A percentile compares a stretch with the other conserved stretches of the same genome.
Evolutionary conservation across 2,329 filamentous ascomycete species (phyloP).

Genomic region (Fusarium xyrophilum): DNA sequence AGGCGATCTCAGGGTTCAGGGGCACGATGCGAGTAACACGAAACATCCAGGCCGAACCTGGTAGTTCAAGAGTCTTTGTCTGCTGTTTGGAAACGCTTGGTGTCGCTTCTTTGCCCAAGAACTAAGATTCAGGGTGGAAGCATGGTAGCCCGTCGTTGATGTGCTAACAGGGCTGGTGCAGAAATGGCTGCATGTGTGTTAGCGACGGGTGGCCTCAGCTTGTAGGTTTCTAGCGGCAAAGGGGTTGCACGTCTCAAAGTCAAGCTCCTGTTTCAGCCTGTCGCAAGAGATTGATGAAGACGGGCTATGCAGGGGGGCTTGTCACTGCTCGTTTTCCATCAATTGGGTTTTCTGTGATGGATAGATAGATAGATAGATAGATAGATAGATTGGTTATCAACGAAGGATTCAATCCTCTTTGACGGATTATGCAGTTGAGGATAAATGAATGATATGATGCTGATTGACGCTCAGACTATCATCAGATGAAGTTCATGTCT

Average conservation of each 20-base stretch:
- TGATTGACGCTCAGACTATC: not conserved
- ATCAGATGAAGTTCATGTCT: not conserved
- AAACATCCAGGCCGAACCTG: slow-evolving; percentile 8
- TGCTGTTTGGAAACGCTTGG: not conserved
- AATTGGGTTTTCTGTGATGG: slow-evolving; percentile 14
- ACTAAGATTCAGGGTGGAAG: slow-evolving; percentile 14
- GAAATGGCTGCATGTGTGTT: slow-evolving; percentile 19
- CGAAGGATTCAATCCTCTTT: slow-evolving; percentile 7
- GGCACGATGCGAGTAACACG: slow-evolving; percentile 9
- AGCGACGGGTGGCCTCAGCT: slow-evolving; percentile 3
- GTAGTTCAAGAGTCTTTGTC: not conserved
- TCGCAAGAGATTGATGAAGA: slow-evolving; percentile 26
- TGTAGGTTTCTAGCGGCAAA: slow-evolving; percentile 5
- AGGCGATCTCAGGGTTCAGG: slow-evolving; percentile 27
- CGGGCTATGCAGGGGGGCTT: slow-evolving; percentile 24
- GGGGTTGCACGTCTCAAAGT: slow-evolving; percentile 25
- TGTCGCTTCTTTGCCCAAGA: slow-evolving; percentile 3
- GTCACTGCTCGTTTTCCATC: not conserved
- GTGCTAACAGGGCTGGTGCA: slow-evolving; percentile 20
- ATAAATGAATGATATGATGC: not conserved
- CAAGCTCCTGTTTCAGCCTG: slow-evolving; percentile 33
- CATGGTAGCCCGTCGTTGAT: slow-evolving; percentile 8
- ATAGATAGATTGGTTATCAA: slow-evolving; percentile 29
- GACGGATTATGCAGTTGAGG: slow-evolving; percentile 8
- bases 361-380: slow-evolving; percentile 28